Conservation (phyloP, 2,329 filamentous ascomycete genomes). For the Coleophoma cylindrospora region DNA sequence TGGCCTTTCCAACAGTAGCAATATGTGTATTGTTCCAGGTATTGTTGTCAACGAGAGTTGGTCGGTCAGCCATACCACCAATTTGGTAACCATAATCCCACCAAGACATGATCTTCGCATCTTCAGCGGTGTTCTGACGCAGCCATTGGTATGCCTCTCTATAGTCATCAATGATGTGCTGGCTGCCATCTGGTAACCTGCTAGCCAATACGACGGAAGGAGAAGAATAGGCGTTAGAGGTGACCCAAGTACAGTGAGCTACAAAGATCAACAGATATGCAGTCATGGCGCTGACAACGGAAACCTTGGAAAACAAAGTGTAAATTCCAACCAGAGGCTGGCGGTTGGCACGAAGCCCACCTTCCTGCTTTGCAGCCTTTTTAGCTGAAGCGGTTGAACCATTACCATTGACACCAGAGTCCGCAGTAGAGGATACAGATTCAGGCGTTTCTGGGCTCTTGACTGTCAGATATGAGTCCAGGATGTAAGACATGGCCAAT, state of each 20-base stretch:
- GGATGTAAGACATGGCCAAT: conserved; percentile 78
- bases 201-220: conserved; percentile 95
- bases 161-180: conserved; percentile 99
- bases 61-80: conserved; percentile 96
- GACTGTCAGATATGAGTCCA: conserved; percentile 77
- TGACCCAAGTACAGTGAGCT: conserved; percentile 98
- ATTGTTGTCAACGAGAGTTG: conserved; percentile 98
- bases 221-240: conserved; percentile 97
- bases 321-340: conserved; percentile 81
- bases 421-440: conserved; percentile 32
- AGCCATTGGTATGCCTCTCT: conserved; percentile 99
- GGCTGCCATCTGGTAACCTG: conserved; percentile 85
- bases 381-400: conserved; percentile 43
- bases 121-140: conserved; percentile 88
- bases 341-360: conserved; percentile 61
- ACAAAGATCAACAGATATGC: conserved; percentile 91
- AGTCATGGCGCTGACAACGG: conserved; percentile 68
- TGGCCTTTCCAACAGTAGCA: conserved; percentile 96
- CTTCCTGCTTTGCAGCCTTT: conserved; percentile 45
- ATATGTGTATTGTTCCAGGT: conserved; percentile 99
- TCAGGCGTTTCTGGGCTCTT: conserved; percentile 54
- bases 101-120: conserved; percentile 99
- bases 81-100: conserved; percentile 99
- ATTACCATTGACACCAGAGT: conserved; percentile 29
- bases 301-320: conserved; percentile 69